phyloP scores from a whole-genome alignment of 108 stramenopile genomes.

The Aurantiochytrium sp. region DNA sequence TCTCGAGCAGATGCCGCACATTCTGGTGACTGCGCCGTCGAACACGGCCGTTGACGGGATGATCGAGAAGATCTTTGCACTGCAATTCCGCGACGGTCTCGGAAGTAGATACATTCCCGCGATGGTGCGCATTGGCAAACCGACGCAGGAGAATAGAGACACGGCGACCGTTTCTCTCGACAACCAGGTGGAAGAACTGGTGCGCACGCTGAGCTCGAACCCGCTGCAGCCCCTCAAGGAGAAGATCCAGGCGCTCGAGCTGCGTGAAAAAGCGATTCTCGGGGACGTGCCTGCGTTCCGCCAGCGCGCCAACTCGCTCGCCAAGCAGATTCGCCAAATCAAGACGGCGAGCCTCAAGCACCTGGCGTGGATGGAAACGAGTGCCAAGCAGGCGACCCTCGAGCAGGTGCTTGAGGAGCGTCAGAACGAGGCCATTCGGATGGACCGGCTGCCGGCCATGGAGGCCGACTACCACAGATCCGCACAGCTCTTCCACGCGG shows the following conservation, averaged over 20 bases:
- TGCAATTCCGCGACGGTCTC: conserved; percentile 85
- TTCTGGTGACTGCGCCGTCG: conserved; percentile 87
- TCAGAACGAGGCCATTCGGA: neutral
- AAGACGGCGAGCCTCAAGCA: neutral
- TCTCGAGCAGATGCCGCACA: conserved; percentile 34
- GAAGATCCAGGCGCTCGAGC: neutral
- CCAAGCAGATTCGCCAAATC: neutral
- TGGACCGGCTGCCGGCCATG: neutral
- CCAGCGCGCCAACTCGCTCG: neutral
- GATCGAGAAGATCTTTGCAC: conserved; percentile 79
- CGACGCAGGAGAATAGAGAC: conserved; percentile 53
- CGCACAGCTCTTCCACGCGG: neutral
- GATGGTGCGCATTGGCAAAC: conserved; percentile 77
- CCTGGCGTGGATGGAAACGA: neutral
- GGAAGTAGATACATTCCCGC: conserved; percentile 82
- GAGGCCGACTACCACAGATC: neutral
- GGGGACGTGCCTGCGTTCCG: neutral
- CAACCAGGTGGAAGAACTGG: neutral
- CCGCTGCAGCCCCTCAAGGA: neutral
- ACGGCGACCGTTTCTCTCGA: neutral
- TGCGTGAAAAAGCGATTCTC: neutral
- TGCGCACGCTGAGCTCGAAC: neutral
- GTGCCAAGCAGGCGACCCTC: neutral
- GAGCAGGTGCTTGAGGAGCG: neutral
- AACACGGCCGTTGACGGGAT: conserved; percentile 98